Conservation (phyloP, 106 monocot genomes). For the Vanilla planifolia region DNA sequence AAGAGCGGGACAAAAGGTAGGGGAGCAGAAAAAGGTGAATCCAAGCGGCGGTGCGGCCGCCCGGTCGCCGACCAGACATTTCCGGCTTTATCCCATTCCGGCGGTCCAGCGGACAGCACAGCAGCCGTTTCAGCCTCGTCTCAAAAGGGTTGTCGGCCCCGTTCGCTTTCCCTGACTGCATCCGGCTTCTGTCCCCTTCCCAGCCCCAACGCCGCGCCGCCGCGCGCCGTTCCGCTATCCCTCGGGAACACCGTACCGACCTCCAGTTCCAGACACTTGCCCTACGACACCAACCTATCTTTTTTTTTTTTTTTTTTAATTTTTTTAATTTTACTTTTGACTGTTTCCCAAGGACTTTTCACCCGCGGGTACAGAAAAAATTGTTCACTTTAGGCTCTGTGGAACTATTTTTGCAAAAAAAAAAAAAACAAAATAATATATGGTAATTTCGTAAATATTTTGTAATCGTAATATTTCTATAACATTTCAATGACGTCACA, state of each 20-base stretch:
- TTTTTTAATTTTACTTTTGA: not conserved
- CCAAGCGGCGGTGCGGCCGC: not conserved
- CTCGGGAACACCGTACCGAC: slow-evolving; percentile 8
- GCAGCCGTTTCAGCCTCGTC: not conserved
- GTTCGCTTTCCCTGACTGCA: not conserved
- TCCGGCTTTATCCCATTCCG: slow-evolving; percentile 3
- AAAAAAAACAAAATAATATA: no score
- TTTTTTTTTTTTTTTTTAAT: not conserved
- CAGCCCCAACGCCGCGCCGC: slow-evolving; percentile 4
- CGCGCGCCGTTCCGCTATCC: slow-evolving; percentile 6
- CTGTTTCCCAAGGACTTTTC: not conserved
- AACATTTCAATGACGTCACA: no score
- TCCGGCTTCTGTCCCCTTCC: not conserved
- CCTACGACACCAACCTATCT: not conserved
- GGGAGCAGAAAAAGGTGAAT: not conserved
- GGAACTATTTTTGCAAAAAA: no score
- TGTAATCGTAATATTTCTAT: no score
- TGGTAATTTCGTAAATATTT: no score
- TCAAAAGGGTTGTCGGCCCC: not conserved
- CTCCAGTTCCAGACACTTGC: not conserved
- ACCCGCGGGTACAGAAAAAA: slow-evolving; percentile 2
- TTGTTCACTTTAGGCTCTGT: not conserved
- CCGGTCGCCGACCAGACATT: no score
- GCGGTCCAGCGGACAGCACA: slow-evolving; percentile 7
- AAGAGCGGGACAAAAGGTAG: not conserved